Conservation (phyloP, 2,329 filamentous ascomycete species). For the Chlorencoelia australis region DNA sequence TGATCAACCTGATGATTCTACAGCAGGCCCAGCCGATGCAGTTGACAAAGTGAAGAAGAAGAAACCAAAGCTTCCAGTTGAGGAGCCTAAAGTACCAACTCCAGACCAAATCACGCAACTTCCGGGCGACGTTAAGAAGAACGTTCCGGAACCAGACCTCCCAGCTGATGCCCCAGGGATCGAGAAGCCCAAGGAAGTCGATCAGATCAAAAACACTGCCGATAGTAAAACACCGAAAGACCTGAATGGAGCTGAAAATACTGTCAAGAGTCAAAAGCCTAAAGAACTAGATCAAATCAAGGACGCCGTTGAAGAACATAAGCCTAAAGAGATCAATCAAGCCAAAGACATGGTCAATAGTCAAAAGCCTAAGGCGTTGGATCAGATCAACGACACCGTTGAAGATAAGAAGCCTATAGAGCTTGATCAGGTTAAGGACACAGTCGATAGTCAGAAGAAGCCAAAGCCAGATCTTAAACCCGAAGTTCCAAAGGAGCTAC, state of each 20-base stretch:
- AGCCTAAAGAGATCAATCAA: too few relatives aligned
- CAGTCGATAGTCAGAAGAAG: slow-evolving; percentile 13
- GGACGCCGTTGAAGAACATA: too few relatives aligned
- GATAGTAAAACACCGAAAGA: too few relatives aligned
- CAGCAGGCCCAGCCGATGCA: not conserved
- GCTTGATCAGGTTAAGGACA: too few relatives aligned
- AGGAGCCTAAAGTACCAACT: slow-evolving; percentile 2
- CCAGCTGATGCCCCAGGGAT: not conserved
- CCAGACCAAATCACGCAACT: not conserved
- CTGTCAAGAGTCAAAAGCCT: too few relatives aligned
- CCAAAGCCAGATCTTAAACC: slow-evolving; percentile 10
- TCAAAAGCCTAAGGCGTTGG: too few relatives aligned
- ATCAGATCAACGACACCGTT: too few relatives aligned
- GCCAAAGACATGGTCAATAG: too few relatives aligned
- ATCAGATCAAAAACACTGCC: too few relatives aligned
- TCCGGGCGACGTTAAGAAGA: not conserved
- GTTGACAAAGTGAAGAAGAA: slow-evolving; percentile 2
- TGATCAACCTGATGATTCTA: not conserved
- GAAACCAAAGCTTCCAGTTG: not conserved
- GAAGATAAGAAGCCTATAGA: too few relatives aligned
- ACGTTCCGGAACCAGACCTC: slow-evolving; percentile 1
- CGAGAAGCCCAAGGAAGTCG: slow-evolving; percentile 1
- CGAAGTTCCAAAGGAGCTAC: slow-evolving; percentile 3
- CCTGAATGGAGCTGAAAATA: too few relatives aligned
- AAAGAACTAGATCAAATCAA: slow-evolving; percentile 11